Evolutionary conservation across 495 filamentous ascomycete genomes (phyloP), one percentile per base, ranked within the genome.

Genomic region (Neurospora sublineolata): DNA sequence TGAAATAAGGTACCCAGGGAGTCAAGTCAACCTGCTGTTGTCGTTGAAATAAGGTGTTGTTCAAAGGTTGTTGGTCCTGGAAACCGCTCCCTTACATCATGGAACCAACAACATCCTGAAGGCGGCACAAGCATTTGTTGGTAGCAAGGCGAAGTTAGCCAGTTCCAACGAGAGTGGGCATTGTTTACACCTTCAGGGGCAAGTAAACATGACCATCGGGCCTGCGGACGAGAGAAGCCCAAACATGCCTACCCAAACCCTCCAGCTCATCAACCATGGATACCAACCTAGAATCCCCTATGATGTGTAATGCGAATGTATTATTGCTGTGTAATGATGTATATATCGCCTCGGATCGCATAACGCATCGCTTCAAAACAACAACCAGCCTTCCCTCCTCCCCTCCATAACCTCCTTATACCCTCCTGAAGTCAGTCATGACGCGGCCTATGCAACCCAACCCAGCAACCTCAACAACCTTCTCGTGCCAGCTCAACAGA

Each of bases 401-500:
- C n/a, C 27, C 20, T 72, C 12, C 40, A 14, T 52, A 64, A 60
- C 37, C 16, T 11, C 11, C 39, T 88, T 84, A 97, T 74, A 97
- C 93, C 73, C 90, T 97, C 79, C 94, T 86, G 80, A 93, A 90
- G 84, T 97, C 94, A 33, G 92, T 93, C 93, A 97, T 97, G 69
- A 92, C 90, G 74, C 94, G 85, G 73, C 93, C 90, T 83, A 97
- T 94, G 80, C 91, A 90, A 20, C 94, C 94, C 75, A 91, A 85
- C 42, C 94, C 94, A 23, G 92, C 89, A 75, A 97, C 87, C 76
- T 97, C 94, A 3, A 97, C 93, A 64, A 96, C 83, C 86, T 96
- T 97, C 86, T 97, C 94, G 77, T 97, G 94, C 94, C 94, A 97
- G 78, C 91, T 96, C 74, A 97, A 82, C 77, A 97, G 77, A 60